Base-by-base conservation (phyloP, 139 green algal genomes). In the Bryopsis sp. region DNA sequence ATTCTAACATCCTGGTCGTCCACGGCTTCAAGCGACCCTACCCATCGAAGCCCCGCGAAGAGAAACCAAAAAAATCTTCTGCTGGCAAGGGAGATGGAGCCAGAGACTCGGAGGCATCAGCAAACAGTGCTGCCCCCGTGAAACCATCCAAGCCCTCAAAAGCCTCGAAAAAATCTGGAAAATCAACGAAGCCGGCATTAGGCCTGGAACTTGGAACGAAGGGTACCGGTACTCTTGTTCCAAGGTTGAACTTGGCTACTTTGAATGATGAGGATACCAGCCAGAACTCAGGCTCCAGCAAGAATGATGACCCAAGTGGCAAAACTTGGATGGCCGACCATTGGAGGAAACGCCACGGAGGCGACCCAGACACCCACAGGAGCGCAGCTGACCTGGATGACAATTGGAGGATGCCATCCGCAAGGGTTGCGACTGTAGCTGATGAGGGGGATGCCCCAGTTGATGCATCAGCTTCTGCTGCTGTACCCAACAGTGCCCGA, bases 11-110 rank as follows among this genome's bases (percentile, higher is more conserved):
- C 31, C 19, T 67, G 15, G 28, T 67, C 28, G 59, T 67, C 5
- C 7, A 39, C 31, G 33, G 33, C 19, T 67, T 47, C 33, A 67
- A 67, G 33, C 59, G 59, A 15, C 59, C 59, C 28, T 24, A 43
- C 19, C 24, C 24, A 7, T 26, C 59, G 28, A 67, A 67, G 6
- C 28, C 28, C 19, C 43, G 43, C 19, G 33, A 46, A 46, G 31
- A 67, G 33, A 67, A 67, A 46, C 28, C 28, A 61, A 61, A 61
- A n/a, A n/a, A n/a, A n/a, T n/a, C n/a, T n/a, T n/a, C n/a, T n/a
- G n/a, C n/a, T n/a, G n/a, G n/a, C n/a, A n/a, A n/a, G n/a, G n/a
- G n/a, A n/a, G n/a, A n/a, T n/a, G 24, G 43, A 50, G 43, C 11
- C 43, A 19, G 15, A 19, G 19, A 19, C 19, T 50, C 43, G 19